These are phyloP conservation scores for Castanea sativa DNA, from an alignment of 306 rosid genomes.

Conservation along the genomic window DNA sequence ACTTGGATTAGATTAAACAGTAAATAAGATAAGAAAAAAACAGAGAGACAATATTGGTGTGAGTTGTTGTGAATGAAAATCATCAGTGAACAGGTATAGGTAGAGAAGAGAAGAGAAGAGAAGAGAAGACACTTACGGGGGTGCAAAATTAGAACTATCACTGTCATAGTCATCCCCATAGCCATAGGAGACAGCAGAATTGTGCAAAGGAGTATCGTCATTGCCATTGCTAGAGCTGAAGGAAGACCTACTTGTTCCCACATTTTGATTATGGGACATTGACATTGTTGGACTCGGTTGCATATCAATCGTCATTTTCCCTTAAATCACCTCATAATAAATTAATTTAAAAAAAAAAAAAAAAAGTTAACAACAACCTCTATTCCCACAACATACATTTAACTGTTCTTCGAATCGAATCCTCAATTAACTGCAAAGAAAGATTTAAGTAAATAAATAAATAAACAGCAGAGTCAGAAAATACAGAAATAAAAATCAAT, in stretches of 20 bases:
- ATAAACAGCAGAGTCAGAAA: neutral
- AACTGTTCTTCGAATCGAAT: constrained; percentile 12
- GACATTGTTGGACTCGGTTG: constrained; percentile 21
- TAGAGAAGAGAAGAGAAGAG: constrained; percentile 2
- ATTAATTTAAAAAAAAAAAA: neutral
- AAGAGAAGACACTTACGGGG: constrained; percentile 52
- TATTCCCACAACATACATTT: constrained; percentile 16
- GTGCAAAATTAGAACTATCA: constrained; percentile 69
- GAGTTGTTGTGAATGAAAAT: neutral
- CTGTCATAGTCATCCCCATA: constrained; percentile 75
- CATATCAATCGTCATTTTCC: constrained; percentile 63
- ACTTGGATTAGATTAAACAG: neutral
- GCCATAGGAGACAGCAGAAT: constrained; percentile 41
- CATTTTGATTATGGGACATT: constrained; percentile 68
- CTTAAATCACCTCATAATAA: constrained; percentile 15
- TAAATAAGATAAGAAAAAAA: neutral
- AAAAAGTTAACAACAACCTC: constrained; percentile 2
- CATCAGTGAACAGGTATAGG: neutral
- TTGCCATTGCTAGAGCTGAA: constrained; percentile 62
- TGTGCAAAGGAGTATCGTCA: constrained; percentile 51
- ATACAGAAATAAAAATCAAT: constrained; percentile 8
- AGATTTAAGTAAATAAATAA: neutral
- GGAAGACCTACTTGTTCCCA: constrained; percentile 57
- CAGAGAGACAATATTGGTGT: no score
- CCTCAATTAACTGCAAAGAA: constrained; percentile 15